Base-by-base conservation (phyloP, 148 eudicot genomes). In the Rheum nobile region DNA sequence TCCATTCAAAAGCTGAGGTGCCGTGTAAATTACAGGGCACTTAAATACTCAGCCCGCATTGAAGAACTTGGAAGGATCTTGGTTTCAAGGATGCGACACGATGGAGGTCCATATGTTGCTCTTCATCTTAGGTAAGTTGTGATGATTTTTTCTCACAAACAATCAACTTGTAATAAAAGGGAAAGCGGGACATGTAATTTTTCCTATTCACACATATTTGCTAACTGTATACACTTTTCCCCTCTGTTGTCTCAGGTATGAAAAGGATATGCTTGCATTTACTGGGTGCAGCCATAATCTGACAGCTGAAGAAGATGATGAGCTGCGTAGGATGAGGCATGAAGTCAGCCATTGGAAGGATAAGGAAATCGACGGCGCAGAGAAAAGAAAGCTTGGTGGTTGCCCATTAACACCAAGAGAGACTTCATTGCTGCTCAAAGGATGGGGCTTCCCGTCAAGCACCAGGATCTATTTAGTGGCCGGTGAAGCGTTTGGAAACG, bases 251-350 rank as follows among this genome's bases (percentile, higher is more conserved):
- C 41, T 77, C 29, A 95, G 99, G 89, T 95, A 95, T 71, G 99
- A 95, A 88, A 95, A 95, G 84, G 99, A 95, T 82, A 95, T 95
- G 99, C 99, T 95, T 71, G 92, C 99, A 78, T 95, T 95, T 80
- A 95, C 99, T 4, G 97, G 99, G 24, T 95, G 99, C 84, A 90
- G 96, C 74, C 97, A 92, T 74, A 87, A 84, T 81, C 80, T 92
- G 85, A 95, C 96, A 21, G 76, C 77, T 17, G 96, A 90, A 77
- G 99, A 92, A 84, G 90, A 84, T 71, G 88, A 87, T 4, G 97
- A 95, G 74, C 99, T 95, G n/a, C 84, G 82, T 21, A 85, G 71
- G 75, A 90, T 95, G 97, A 80, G 97, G 39, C 80, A 91, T 71
- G 97, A 92, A 80, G 94, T 95, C 43, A 84, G 82, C 81, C 99